A percentile compares a stretch with the other conserved stretches of the same genome.
Conservation (phyloP, 352 stramenopile species). For the Phytophthora litchii region DNA sequence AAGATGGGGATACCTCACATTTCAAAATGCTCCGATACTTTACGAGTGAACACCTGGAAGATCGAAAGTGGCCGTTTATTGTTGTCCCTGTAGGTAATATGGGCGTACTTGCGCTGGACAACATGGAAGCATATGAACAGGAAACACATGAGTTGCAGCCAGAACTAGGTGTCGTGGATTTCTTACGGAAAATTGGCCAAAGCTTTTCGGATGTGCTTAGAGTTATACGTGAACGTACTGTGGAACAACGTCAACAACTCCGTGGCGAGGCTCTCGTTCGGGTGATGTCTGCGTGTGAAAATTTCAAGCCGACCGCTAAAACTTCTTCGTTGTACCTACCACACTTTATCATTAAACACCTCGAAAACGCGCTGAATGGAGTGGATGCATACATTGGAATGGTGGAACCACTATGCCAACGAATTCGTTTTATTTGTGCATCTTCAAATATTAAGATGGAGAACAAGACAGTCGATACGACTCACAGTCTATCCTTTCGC, state of each 20-base stretch:
- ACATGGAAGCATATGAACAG: conserved; percentile 56
- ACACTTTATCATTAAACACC: conserved; percentile 51
- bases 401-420: conserved; percentile 53
- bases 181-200: conserved; percentile 53
- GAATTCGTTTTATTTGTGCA: conserved; percentile 56
- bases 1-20: neutral
- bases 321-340: conserved; percentile 43
- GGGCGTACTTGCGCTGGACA: conserved; percentile 68
- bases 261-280: conserved; percentile 48
- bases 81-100: conserved; percentile 52
- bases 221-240: conserved; percentile 16
- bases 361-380: conserved; percentile 62
- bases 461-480: conserved; percentile 40
- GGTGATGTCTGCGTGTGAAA: conserved; percentile 61
- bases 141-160: conserved; percentile 50
- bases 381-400: conserved; percentile 73
- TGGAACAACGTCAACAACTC: conserved; percentile 16
- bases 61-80: conserved; percentile 67
- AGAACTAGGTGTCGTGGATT: conserved; percentile 81
- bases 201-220: conserved; percentile 28
- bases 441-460: conserved; percentile 61
- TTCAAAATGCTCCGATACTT: conserved; percentile 49
- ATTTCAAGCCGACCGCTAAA: conserved; percentile 29
- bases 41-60: conserved; percentile 22
- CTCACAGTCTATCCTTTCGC: conserved; percentile 52